Conservation (phyloP, 2,329 filamentous ascomycete genomes). For the Aspergillus pseudoviridinutans region DNA sequence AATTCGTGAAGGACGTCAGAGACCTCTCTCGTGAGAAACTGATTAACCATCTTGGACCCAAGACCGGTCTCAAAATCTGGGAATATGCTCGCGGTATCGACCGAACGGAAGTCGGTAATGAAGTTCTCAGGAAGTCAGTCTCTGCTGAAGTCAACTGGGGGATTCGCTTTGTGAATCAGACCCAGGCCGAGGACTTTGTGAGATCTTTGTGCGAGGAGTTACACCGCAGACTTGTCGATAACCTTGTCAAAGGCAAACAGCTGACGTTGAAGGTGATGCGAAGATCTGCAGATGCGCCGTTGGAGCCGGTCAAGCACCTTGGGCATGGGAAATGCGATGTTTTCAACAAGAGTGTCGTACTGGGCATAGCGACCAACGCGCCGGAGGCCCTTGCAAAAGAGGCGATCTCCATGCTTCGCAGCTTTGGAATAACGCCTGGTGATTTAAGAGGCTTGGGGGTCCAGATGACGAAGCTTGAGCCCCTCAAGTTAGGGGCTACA, state of each 20-base stretch:
- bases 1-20: constrained; percentile 77
- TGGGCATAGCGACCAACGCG: constrained; percentile 81
- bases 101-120: constrained; percentile 76
- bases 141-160: constrained; percentile 99
- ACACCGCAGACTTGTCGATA: constrained; percentile 72
- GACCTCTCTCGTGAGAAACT: constrained; percentile 73
- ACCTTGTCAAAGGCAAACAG: constrained; percentile 80
- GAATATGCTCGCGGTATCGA: constrained; percentile 91
- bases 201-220: constrained; percentile 80
- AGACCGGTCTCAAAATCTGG: constrained; percentile 86
- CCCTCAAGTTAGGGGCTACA: constrained; percentile 57
- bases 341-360: constrained; percentile 79
- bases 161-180: constrained; percentile 85
- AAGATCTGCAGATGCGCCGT: constrained; percentile 75
- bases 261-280: constrained; percentile 95
- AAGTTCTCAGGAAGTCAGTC: constrained; percentile 83
- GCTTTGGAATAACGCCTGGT: constrained; percentile 79
- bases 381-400: constrained; percentile 71
- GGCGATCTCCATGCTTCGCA: constrained; percentile 75
- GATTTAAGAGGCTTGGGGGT: constrained; percentile 90
- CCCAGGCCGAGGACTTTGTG: constrained; percentile 92
- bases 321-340: constrained; percentile 94
- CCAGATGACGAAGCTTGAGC: constrained; percentile 89
- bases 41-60: constrained; percentile 71
- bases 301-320: constrained; percentile 88